Conservation (phyloP, 208 protist genomes). For the Crithidia acanthocephali region DNA sequence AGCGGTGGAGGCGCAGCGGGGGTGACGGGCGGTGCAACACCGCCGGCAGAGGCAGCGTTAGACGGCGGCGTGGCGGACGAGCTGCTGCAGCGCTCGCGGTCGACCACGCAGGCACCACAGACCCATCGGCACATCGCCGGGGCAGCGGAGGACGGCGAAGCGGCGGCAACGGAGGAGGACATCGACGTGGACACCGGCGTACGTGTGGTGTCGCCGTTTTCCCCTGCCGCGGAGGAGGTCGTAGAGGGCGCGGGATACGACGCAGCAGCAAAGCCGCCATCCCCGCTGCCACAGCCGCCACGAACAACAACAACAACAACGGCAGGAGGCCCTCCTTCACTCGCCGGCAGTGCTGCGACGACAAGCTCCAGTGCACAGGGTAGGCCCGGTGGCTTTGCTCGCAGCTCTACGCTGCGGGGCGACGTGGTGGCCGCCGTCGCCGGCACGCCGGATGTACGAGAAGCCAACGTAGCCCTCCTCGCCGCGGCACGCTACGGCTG, state of each 20-base stretch:
- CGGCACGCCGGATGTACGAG: conserved; percentile 39
- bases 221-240: background rate
- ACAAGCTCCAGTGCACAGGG: conserved; percentile 4
- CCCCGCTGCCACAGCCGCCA: background rate
- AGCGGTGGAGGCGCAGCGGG: background rate
- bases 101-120: conserved; percentile 28
- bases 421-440: conserved; percentile 60
- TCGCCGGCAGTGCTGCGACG: conserved; percentile 12
- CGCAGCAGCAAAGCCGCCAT: conserved; percentile 7
- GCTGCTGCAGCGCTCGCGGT: conserved; percentile 21
- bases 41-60: no score
- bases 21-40: background rate
- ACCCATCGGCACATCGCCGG: conserved; percentile 26
- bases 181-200: conserved; percentile 21
- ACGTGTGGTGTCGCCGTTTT: background rate
- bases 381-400: background rate
- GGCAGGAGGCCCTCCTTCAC: background rate
- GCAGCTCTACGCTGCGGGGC: conserved; percentile 42
- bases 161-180: conserved; percentile 5
- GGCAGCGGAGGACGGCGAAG: background rate
- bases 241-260: conserved; percentile 4
- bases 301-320: background rate
- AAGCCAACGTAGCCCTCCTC: conserved; percentile 66
- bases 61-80: conserved; percentile 2
- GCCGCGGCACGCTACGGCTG: conserved; percentile 70